phyloP scores from a whole-genome alignment of 2,329 filamentous ascomycete species.

The Verruconis gallopava region DNA sequence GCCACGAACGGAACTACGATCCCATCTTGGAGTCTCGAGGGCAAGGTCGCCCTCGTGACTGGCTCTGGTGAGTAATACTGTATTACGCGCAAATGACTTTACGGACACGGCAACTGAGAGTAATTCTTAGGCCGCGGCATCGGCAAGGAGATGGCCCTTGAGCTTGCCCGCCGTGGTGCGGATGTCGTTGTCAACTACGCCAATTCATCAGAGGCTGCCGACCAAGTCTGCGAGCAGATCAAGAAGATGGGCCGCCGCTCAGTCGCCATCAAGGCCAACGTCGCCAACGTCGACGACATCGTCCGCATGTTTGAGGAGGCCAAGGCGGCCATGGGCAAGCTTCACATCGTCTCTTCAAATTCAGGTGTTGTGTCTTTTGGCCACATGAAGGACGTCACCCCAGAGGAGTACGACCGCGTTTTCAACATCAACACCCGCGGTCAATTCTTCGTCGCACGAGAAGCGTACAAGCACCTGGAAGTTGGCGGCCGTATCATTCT shows the following conservation, averaged over 20 bases:
- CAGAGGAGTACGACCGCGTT: constrained; percentile 45
- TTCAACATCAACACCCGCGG: constrained; percentile 50
- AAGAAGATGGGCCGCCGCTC: constrained; percentile 49
- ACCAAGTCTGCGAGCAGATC: constrained; percentile 53
- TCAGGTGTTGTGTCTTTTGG: constrained; percentile 44
- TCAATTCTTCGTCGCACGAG: constrained; percentile 49
- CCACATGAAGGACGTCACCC: constrained; percentile 40
- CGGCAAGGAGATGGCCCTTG: constrained; percentile 51
- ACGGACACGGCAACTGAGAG: too few species aligned
- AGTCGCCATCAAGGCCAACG: constrained; percentile 54
- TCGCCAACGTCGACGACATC: constrained; percentile 51
- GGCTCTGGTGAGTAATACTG: constrained; percentile 36
- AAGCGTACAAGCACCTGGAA: constrained; percentile 41
- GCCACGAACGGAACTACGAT: constrained; percentile 22
- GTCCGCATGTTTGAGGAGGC: constrained; percentile 50
- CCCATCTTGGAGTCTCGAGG: constrained; percentile 38
- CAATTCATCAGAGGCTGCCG: constrained; percentile 50
- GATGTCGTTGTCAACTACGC: constrained; percentile 57
- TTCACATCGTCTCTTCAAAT: constrained; percentile 61
- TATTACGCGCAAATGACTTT: too few species aligned
- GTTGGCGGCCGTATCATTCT: constrained; percentile 40
- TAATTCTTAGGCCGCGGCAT: constrained; percentile 52
- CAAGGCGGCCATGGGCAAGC: constrained; percentile 48
- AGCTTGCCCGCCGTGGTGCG: constrained; percentile 52
- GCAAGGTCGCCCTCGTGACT: constrained; percentile 42